Conservation (phyloP, 2,329 filamentous ascomycete species). For the Simplicillium sp. region DNA sequence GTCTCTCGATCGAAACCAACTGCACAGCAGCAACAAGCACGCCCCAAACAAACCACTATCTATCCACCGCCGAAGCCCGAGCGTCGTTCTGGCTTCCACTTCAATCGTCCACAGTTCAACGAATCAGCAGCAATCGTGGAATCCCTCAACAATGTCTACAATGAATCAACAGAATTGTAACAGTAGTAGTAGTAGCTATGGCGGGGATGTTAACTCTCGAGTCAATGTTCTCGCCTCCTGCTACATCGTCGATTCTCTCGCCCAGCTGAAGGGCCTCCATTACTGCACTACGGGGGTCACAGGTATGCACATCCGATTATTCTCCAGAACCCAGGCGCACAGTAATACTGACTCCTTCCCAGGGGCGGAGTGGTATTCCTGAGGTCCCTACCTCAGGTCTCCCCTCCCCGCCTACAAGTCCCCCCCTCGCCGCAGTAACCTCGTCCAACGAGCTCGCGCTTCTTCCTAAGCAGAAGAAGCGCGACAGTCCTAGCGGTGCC, state of each 20-base stretch:
- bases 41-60: not conserved
- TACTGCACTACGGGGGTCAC: slow-evolving; percentile 89
- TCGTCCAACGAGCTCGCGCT: slow-evolving; percentile 58
- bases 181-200: slow-evolving; percentile 69
- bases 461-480: slow-evolving; percentile 44
- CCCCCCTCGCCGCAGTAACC: slow-evolving; percentile 72
- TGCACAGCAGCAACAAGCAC: not conserved
- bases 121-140: slow-evolving; percentile 6
- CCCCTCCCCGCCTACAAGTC: slow-evolving; percentile 78
- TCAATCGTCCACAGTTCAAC: not conserved
- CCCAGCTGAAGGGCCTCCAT: slow-evolving; percentile 73
- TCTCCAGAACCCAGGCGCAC: not conserved
- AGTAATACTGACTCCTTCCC: slow-evolving; percentile 13
- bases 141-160: slow-evolving; percentile 44
- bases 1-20: not conserved
- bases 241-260: slow-evolving; percentile 71
- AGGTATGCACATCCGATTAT: slow-evolving; percentile 43
- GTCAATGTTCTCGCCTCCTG: slow-evolving; percentile 82
- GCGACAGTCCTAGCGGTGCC: slow-evolving; percentile 26
- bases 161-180: slow-evolving; percentile 58
- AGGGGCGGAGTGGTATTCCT: slow-evolving; percentile 91
- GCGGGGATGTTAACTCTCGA: slow-evolving; percentile 53
- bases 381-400: slow-evolving; percentile 79
- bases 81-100: not conserved
- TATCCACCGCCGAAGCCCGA: slow-evolving; percentile 8